A percentile compares a stretch with the other conserved stretches of the same genome.
phyloP scores from a whole-genome alignment of 805 yeast genomes.

The Nakazawaea ishiwadae region DNA sequence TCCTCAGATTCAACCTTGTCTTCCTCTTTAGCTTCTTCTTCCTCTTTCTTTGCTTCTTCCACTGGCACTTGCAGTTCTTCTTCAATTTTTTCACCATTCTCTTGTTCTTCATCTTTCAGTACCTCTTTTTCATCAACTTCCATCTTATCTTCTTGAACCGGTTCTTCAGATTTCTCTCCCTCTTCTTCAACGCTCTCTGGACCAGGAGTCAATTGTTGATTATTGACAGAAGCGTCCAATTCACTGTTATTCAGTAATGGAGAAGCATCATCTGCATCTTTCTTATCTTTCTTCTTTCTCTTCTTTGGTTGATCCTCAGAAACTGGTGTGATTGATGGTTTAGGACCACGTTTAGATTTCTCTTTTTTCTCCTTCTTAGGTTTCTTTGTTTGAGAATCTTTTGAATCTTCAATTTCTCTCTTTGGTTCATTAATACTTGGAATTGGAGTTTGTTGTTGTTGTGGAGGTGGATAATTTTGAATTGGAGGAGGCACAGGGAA shows the following conservation, averaged over 20 bases:
- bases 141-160: neutral
- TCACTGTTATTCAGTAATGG: slow-evolving; percentile 6
- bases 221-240: neutral
- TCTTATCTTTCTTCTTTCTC: slow-evolving; percentile 6
- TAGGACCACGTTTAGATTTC: slow-evolving; percentile 6
- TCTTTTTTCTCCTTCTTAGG: slow-evolving; percentile 11
- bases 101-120: neutral
- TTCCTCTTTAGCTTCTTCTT: slow-evolving; percentile 6
- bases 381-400: slow-evolving; percentile 7
- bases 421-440: slow-evolving; percentile 8
- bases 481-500: slow-evolving; percentile 4
- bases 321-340: slow-evolving; percentile 6
- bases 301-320: slow-evolving; percentile 8
- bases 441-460: slow-evolving; percentile 4
- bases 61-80: neutral
- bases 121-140: slow-evolving; percentile 4
- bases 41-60: neutral
- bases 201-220: slow-evolving; percentile 1
- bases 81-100: neutral
- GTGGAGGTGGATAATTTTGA: slow-evolving; percentile 1
- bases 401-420: slow-evolving; percentile 12
- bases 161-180: neutral
- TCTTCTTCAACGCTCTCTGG: slow-evolving; percentile 6
- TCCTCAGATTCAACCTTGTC: slow-evolving; percentile 14
- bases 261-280: slow-evolving; percentile 2